These are phyloP conservation scores for Pulveroboletus sp. DNA, from an alignment of 768 basidiomycete species.

Conservation along the genomic window DNA sequence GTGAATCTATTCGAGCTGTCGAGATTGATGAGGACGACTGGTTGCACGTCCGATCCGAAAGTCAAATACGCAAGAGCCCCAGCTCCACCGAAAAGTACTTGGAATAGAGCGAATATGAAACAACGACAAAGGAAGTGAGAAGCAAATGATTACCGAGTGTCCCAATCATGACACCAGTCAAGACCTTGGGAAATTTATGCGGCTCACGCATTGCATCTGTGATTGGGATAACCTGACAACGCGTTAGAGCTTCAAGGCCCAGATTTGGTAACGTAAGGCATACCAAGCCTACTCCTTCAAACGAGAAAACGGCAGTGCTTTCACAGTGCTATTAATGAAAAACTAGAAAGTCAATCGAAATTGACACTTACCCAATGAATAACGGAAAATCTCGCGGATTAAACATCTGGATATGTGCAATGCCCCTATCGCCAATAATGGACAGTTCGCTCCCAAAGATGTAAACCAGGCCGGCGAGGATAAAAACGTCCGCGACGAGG, in stretches of 20 bases:
- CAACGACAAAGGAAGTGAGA: not conserved
- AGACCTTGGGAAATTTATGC: conserved; percentile 80
- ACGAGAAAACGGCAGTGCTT: conserved; percentile 96
- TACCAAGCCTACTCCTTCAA: conserved; percentile 93
- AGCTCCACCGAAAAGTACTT: conserved; percentile 83
- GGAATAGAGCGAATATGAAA: conserved; percentile 5
- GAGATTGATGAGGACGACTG: conserved; percentile 93
- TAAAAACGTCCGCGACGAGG: conserved; percentile 91
- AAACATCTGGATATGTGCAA: conserved; percentile 80
- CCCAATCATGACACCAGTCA: conserved; percentile 91
- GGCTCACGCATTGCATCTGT: conserved; percentile 97
- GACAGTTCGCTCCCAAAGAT: conserved; percentile 83
- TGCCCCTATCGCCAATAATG: conserved; percentile 61
- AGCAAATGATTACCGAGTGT: conserved; percentile 51
- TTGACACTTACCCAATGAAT: conserved; percentile 71
- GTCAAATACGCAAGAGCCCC: conserved; percentile 84
- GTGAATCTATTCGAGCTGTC: conserved; percentile 80
- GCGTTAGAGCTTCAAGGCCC: not conserved
- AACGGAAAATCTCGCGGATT: conserved; percentile 87
- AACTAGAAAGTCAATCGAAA: not conserved
- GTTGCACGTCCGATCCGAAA: conserved; percentile 82
- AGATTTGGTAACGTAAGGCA: conserved; percentile 19
- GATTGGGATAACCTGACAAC: conserved; percentile 78
- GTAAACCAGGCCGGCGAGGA: conserved; percentile 81
- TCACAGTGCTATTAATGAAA: conserved; percentile 5